A percentile compares a stretch with the other conserved stretches of the same genome.
Conservation (phyloP, 2,329 filamentous ascomycete genomes). For the Teratosphaeria zuluensis region DNA sequence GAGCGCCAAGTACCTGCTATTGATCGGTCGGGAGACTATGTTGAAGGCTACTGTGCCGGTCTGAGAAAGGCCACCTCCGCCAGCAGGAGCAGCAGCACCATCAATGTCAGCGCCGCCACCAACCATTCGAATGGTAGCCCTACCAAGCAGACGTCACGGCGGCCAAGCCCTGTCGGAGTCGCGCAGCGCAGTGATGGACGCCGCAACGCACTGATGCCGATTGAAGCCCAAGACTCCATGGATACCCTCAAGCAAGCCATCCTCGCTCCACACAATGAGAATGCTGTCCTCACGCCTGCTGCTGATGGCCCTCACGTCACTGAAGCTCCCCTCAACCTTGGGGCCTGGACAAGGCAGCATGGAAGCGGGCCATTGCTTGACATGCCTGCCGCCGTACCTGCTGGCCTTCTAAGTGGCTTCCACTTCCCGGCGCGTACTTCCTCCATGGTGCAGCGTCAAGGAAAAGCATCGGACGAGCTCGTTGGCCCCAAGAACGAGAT, state of each 20-base stretch:
- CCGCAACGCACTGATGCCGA: not conserved
- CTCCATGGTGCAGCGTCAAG: slow-evolving; percentile 10
- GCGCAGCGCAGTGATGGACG: not conserved
- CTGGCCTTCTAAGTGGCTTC: slow-evolving; percentile 5
- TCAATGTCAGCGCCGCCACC: not conserved
- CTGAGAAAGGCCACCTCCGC: slow-evolving; percentile 17
- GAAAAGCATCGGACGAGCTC: not conserved
- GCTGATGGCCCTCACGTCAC: slow-evolving; percentile 17
- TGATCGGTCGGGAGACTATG: slow-evolving; percentile 18
- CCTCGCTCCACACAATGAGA: slow-evolving; percentile 24
- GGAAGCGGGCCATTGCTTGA: not conserved
- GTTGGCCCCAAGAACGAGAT: slow-evolving; percentile 1
- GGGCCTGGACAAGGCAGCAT: slow-evolving; percentile 21
- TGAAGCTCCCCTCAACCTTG: slow-evolving; percentile 18
- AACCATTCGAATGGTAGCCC: slow-evolving; percentile 16
- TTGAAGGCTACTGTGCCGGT: slow-evolving; percentile 27
- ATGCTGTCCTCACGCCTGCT: slow-evolving; percentile 22
- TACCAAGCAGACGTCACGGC: slow-evolving; percentile 12
- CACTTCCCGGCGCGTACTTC: slow-evolving; percentile 14
- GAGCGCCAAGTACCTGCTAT: slow-evolving; percentile 17
- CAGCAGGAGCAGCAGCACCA: not conserved
- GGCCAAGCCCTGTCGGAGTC: slow-evolving; percentile 14
- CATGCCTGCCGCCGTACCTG: slow-evolving; percentile 2
- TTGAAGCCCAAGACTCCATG: slow-evolving; percentile 6
- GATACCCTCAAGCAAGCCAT: slow-evolving; percentile 25